Evolutionary conservation across 176 grass and related monocot genomes (phyloP).

Genomic region (Otatea glauca): DNA sequence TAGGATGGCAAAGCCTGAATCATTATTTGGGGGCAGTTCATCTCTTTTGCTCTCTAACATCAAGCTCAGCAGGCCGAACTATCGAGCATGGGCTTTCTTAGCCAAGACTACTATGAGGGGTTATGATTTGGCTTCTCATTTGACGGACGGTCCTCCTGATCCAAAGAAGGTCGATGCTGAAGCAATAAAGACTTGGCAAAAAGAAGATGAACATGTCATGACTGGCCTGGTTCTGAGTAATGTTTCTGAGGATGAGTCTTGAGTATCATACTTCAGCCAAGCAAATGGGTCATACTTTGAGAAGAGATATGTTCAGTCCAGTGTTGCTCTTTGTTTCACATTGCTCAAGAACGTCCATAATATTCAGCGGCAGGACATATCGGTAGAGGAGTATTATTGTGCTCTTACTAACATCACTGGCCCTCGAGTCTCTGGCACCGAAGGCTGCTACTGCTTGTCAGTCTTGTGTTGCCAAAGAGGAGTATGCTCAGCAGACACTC

Average conservation of each 20-base stretch:
- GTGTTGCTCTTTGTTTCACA: neutral
- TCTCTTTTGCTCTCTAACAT: no score
- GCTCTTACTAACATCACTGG: neutral
- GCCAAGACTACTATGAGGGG: no score
- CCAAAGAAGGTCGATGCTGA: no score
- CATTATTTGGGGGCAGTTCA: no score
- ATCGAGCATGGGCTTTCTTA: no score
- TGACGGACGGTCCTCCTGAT: neutral
- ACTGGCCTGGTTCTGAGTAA: neutral
- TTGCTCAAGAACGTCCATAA: neutral
- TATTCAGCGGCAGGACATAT: neutral
- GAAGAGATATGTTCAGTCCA: neutral
- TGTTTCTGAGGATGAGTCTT: neutral
- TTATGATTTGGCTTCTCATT: neutral
- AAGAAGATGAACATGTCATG: neutral
- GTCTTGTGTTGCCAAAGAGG: no score
- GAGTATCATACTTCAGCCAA: neutral
- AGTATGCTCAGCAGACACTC: no score
- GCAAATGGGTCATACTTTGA: neutral
- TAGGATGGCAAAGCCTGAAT: no score
- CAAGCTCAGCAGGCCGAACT: no score
- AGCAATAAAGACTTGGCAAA: neutral
- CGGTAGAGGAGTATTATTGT: neutral
- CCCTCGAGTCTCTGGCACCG: no score
- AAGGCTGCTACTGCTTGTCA: no score